Base-by-base conservation (phyloP, 257 asterid species). In the Plectranthus barbatus region DNA sequence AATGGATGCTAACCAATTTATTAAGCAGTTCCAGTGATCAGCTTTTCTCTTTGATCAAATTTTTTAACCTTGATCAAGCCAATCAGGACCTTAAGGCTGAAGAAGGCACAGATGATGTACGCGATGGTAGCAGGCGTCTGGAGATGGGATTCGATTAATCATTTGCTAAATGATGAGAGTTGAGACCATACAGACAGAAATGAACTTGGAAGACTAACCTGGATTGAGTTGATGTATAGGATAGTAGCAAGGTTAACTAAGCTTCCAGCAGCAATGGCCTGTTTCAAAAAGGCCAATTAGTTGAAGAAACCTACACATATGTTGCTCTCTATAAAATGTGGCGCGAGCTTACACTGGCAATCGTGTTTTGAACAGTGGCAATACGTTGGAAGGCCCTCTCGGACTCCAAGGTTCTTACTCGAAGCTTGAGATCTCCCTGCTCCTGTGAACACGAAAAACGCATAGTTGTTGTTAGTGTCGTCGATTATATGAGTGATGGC, bases 181-280 rank as follows among this genome's bases (percentile, higher is more conserved):
- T 6, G 0, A 60, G 72, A 2, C 5, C 18, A 47, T 24, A 23
- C 10, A 40, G n/a, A n/a, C n/a, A n/a, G n/a, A 39, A 36, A 51
- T 18, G 3, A 29, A 24, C 56, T 52, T 66, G 1, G 65, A 57
- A 71, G 47, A 67, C 91, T 53, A 49, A 93, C 99, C 64, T 74
- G 73, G 74, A 90, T 72, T 45, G 99, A 80, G 64, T 90, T 90
- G 56, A 90, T 62, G 69, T 87, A 75, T 54, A 93, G 68, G 33
- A 93, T 66, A 4, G 97, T 93, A 14, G 97, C 97, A 57, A 93
- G 95, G 82, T 93, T 93, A 49, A 90, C 60, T 72, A 93, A 87
- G 83, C 99, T 93, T 79, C 99, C 99, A 70, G 95, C 96, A 64
- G 95, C 99, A 68, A 90, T 84, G 6, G 92, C 96, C 99, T 93